Evolutionary conservation across 805 yeast species (phyloP), one percentile per base, ranked within the genome.

Genomic region (Kregervanrija delftensis): DNA sequence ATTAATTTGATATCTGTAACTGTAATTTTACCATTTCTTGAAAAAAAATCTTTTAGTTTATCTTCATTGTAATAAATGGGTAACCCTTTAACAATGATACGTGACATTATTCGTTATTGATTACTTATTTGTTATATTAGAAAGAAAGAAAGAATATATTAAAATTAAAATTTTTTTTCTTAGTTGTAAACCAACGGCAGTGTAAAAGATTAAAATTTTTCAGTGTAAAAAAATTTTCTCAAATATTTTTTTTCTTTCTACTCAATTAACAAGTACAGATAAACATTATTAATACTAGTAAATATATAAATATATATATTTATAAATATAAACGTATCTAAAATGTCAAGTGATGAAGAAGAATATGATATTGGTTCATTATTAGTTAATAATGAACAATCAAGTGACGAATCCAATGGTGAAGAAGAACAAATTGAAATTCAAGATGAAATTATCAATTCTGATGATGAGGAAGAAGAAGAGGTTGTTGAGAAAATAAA

Each of bases 1-100:
- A 89, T 76, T 33, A 93, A 71, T 63, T 86, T 88, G 34, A 87
- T 90, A 73, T 93, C 99, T 0, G 97, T 86, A 30, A 90, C 87
- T 41, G 73, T 70, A n/a, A 49, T 40, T 9, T 50, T 35, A 10
- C 87, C 86, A 44, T 72, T 51, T 40, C 56, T 49, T 28, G 66
- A 61, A 58, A 91, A 91, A 58, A 81, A 88, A 30, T 74, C 76
- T 49, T 72, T 72, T 45, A 91, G 66, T 50, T 82, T 78, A 2
- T 77, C 88, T 60, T 91, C 96, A 0, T 81, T 77, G 48, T 79
- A 73, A 60, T 85, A 86, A 51, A 71, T 68, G 8, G 98, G 98
- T 42, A 91, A 72, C 37, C 95, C 93, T 62, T 87, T 91, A 6
- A 91, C 95, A 55, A 91, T 91, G 43, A 91, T 75, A 66, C 98